Evolutionary conservation across 129 eudicot species (phyloP).

Genomic region (Lactuca saligna): DNA sequence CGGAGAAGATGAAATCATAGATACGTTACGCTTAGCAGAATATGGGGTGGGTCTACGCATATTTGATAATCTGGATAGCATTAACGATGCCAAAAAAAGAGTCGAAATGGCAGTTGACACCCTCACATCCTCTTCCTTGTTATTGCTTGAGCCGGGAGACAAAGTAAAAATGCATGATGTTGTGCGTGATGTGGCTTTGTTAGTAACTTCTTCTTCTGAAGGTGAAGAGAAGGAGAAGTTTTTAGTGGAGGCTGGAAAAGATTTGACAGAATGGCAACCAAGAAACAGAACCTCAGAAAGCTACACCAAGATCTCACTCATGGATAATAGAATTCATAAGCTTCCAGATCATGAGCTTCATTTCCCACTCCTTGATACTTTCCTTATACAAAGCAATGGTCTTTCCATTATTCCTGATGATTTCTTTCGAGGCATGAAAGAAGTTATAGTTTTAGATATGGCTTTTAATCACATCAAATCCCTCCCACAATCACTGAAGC

Average conservation of each 20-base stretch:
- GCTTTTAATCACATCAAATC: not conserved
- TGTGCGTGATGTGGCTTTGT: too few species aligned
- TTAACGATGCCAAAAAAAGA: conserved; percentile 10
- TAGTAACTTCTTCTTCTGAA: too few species aligned
- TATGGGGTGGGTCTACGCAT: conserved; percentile 6
- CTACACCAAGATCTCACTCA: too few species aligned
- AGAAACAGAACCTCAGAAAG: too few species aligned
- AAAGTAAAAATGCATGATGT: not conserved
- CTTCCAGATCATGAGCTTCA: not conserved
- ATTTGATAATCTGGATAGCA: not conserved
- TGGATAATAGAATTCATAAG: too few species aligned
- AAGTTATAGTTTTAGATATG: conserved; percentile 23
- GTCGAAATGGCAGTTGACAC: not conserved
- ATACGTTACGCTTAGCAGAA: not conserved
- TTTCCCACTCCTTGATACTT: not conserved
- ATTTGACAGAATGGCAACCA: too few species aligned
- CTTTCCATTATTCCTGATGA: not conserved
- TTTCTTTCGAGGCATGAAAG: conserved; percentile 6
- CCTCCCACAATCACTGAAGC: conserved; percentile 9
- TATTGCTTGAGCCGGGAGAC: not conserved
- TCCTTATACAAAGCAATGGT: not conserved
- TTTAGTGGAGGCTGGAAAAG: too few species aligned
- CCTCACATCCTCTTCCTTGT: conserved; percentile 7
- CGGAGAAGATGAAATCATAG: not conserved
- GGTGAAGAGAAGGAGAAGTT: too few species aligned